Conservation (phyloP, 306 rosid species). For the Astragalus glycyphyllos region DNA sequence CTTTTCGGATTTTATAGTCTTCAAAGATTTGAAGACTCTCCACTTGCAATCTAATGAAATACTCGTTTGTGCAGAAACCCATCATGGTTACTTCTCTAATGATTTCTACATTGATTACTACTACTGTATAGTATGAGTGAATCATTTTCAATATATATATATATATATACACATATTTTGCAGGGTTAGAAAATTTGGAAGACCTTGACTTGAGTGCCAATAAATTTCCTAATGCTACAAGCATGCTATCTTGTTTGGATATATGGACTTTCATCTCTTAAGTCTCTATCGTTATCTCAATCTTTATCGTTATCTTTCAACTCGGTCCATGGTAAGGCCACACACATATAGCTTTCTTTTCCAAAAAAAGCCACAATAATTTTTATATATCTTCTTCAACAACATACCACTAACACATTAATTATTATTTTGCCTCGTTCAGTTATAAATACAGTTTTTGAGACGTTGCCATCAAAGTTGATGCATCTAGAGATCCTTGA, state of each 20-base stretch:
- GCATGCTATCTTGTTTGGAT: background rate
- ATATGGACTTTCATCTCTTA: slow-evolving; percentile 14
- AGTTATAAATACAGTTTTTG: no score
- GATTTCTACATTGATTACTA: background rate
- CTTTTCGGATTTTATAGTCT: slow-evolving; percentile 16
- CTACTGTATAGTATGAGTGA: no score
- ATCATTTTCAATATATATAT: background rate
- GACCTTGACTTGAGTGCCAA: background rate
- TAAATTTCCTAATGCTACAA: background rate
- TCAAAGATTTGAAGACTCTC: slow-evolving; percentile 34
- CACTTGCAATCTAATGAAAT: fast-evolving
- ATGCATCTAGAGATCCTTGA: background rate
- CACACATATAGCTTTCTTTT: background rate
- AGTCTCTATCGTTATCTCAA: background rate
- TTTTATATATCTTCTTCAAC: background rate
- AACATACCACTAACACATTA: background rate
- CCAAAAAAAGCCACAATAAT: background rate
- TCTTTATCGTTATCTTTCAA: fast-evolving
- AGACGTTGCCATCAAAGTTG: slow-evolving; percentile 4
- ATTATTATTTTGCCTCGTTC: background rate
- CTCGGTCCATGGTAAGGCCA: background rate
- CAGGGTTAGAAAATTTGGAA: slow-evolving; percentile 29
- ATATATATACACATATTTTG: background rate
- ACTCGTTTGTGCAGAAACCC: background rate
- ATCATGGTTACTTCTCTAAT: background rate